Base-by-base conservation (phyloP, 2,329 filamentous ascomycete genomes). In the Stromatinia cepivora region DNA sequence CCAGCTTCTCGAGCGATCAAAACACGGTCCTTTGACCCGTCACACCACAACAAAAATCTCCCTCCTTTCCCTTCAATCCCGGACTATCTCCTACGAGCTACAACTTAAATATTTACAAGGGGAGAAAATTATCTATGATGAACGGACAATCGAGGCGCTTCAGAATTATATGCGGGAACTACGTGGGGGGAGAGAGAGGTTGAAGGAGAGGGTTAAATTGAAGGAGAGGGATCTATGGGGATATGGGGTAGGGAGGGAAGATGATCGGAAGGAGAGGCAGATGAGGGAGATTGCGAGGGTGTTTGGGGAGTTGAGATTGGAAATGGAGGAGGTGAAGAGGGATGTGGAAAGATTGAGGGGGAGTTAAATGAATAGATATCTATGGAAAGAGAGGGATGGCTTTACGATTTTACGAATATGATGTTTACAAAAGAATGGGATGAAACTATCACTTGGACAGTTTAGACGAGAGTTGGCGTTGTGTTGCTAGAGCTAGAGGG, bases 281-380 rank as follows among this genome's bases (percentile, higher is more conserved):
- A 77, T 79, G 77, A 78, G 63, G 67, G 76, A 77, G 70, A 74
- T 78, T 70, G 75, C 77, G 10, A 75, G 74, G 69, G 77, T 76
- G 31, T 79, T 77, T 74, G 73, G 69, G 31, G 77, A 76, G 71
- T 69, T 79, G 66, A 66, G 46, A 8, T 73, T 39, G 42, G 76
- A 79, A 67, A 17, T 77, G 15, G 70, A 70, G 67, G 77, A 78
- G 39, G 78, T 78, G 39, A 71, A 71, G 45, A 74, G 68, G 57
- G 78, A 79, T 75, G 73, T 79, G 46, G 73, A 76, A 54, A 77
- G 72, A 68, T 73, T 79, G 69, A 74, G 68, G 45, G 74, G 72
- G 6, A 50, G 66, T n/a, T 66, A 9, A 45, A 61, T 28, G 56
- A 25, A 36, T 42, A n/a, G 15, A 52, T 22, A 22, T 46, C 17